Conservation (phyloP, 176 grass and related monocot species). For the Echinochloa phyllopogon region DNA sequence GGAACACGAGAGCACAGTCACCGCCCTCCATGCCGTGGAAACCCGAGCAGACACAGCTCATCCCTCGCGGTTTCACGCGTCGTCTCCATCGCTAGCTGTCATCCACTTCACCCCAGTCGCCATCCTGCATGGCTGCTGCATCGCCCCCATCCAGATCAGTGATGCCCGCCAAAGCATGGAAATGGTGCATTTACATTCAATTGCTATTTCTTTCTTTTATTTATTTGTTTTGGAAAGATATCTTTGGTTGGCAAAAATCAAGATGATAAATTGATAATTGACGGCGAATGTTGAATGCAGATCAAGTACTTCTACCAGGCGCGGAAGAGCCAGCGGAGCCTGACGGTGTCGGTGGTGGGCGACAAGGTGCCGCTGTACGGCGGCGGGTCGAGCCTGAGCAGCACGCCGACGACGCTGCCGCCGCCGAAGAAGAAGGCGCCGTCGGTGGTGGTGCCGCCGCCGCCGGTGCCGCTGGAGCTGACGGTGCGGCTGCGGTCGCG, state of each 20-base stretch:
- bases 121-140: background rate
- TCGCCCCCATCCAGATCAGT: background rate
- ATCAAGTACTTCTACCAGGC: constrained; percentile 88
- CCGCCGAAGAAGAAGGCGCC: constrained; percentile 37
- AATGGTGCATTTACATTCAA: background rate
- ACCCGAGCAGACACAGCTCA: constrained; percentile 15
- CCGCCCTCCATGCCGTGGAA: constrained; percentile 11
- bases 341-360: constrained; percentile 60
- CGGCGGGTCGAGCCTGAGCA: constrained; percentile 71
- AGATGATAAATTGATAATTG: too few species aligned
- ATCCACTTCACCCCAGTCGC: background rate
- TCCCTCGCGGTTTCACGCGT: background rate
- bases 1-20: constrained; percentile 14
- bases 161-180: too few species aligned
- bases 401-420: constrained; percentile 49
- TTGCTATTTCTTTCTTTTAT: background rate
- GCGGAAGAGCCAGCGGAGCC: constrained; percentile 76
- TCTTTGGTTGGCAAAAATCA: background rate
- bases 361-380: constrained; percentile 85
- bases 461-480: constrained; percentile 62
- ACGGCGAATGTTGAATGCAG: constrained; percentile 34
- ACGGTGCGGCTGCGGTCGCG: constrained; percentile 65
- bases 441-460: constrained; percentile 27
- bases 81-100: background rate
- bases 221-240: background rate